Evolutionary conservation across 2,329 filamentous ascomycete genomes (phyloP).

Genomic region (Calonectria pauciramosa): DNA sequence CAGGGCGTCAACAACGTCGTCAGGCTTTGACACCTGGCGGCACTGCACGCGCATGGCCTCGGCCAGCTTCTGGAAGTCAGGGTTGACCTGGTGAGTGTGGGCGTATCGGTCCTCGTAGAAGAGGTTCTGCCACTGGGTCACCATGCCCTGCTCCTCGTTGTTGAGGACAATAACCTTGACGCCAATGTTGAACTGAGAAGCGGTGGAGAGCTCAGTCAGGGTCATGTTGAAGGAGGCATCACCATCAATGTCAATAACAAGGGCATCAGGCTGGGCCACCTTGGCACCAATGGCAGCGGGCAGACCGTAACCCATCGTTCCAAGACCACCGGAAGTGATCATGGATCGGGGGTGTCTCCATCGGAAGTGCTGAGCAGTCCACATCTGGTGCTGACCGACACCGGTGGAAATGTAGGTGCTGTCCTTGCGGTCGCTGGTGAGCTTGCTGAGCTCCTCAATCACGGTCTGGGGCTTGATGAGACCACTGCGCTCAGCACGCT

Average conservation of each 20-base stretch:
- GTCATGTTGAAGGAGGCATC: conserved; percentile 99
- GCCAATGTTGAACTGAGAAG: conserved; percentile 95
- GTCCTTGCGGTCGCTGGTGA: conserved; percentile 85
- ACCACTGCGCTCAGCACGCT: conserved; percentile 80
- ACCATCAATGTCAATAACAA: conserved; percentile 96
- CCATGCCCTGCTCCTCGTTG: conserved; percentile 98
- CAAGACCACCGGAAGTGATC: conserved; percentile 96
- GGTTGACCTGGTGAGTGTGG: conserved; percentile 94
- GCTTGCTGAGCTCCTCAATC: conserved; percentile 89
- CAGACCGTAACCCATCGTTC: conserved; percentile 90
- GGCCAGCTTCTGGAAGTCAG: conserved; percentile 93
- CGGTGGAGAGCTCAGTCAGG: conserved; percentile 92
- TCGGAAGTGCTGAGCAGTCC: conserved; percentile 95
- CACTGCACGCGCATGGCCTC: conserved; percentile 92
- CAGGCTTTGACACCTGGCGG: conserved; percentile 78
- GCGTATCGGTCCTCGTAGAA: conserved; percentile 96
- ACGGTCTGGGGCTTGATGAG: conserved; percentile 95
- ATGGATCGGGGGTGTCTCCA: conserved; percentile 93
- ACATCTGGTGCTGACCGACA: conserved; percentile 99
- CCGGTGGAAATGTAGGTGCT: conserved; percentile 91
- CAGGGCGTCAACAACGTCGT: conserved; percentile 82
- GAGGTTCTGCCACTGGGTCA: conserved; percentile 97
- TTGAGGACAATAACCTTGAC: conserved; percentile 96
- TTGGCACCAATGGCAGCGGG: conserved; percentile 96
- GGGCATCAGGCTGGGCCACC: conserved; percentile 80